Conservation (phyloP, 2,329 filamentous ascomycete species). For the Alternaria sp. region DNA sequence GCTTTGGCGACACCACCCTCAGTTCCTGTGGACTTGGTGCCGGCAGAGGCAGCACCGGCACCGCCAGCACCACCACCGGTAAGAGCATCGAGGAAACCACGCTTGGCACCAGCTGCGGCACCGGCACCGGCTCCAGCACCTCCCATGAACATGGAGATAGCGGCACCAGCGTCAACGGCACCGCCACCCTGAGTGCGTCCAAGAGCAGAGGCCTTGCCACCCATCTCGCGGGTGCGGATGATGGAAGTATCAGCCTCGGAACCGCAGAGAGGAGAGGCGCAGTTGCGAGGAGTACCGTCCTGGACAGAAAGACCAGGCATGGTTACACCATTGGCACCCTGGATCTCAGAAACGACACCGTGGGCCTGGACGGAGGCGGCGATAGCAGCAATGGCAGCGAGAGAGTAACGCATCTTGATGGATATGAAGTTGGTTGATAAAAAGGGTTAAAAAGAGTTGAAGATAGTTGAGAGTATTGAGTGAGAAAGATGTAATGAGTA, state of each 20-base stretch:
- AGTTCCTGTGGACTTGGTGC: constrained; percentile 55
- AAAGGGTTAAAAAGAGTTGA: background rate
- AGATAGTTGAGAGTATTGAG: background rate
- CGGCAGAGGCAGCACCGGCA: constrained; percentile 34
- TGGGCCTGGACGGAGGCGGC: constrained; percentile 61
- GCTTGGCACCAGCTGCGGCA: constrained; percentile 17
- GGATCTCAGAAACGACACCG: constrained; percentile 63
- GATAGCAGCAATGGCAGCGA: constrained; percentile 56
- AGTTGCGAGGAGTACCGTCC: constrained; percentile 73
- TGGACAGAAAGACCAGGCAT: constrained; percentile 68
- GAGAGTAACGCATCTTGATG: constrained; percentile 57
- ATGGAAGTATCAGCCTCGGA: constrained; percentile 75
- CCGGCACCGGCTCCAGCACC: constrained; percentile 24
- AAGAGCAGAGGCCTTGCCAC: constrained; percentile 63
- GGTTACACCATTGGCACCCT: constrained; percentile 66
- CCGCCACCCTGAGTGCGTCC: constrained; percentile 67
- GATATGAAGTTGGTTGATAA: constrained; percentile 14
- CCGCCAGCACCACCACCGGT: constrained; percentile 23
- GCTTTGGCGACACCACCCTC: constrained; percentile 63
- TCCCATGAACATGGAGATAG: constrained; percentile 14
- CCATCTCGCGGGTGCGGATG: constrained; percentile 67
- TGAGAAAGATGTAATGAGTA: constrained; percentile 4
- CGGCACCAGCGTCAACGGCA: constrained; percentile 47
- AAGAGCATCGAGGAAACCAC: constrained; percentile 36
- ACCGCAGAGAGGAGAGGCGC: constrained; percentile 65